Percentiles rank a stretch among this genome's conserved stretches.
These are phyloP conservation scores for Penicillium sumatraense DNA, from an alignment of 2,329 filamentous ascomycete genomes.

Conservation along the genomic window DNA sequence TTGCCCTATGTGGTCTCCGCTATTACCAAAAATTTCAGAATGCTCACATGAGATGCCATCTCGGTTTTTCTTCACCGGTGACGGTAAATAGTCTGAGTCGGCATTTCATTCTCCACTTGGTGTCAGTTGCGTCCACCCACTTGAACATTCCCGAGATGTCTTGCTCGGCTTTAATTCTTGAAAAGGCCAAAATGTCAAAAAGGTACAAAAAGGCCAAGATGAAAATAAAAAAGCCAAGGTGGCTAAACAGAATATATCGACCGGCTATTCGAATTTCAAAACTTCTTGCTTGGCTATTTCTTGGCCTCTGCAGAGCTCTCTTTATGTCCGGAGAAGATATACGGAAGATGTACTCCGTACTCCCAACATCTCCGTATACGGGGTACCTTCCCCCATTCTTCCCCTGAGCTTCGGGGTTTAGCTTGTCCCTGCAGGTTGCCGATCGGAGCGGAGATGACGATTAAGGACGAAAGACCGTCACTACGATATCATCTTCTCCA, in stretches of 20 bases:
- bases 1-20: neutral
- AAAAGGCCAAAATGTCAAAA: neutral
- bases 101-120: conserved; percentile 10
- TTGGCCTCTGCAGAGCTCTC: neutral
- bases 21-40: neutral
- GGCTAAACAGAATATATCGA: neutral
- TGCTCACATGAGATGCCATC: neutral
- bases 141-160: neutral
- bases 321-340: no score
- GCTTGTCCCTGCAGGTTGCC: neutral
- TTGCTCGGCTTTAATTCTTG: neutral
- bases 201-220: neutral
- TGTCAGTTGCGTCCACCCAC: neutral
- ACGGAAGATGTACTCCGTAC: no score
- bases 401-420: neutral
- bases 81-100: conserved; percentile 8
- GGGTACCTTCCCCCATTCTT: neutral
- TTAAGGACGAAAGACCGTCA: neutral
- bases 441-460: conserved; percentile 2
- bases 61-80: conserved; percentile 6
- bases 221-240: conserved; percentile 1
- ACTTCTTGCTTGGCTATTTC: conserved; percentile 1
- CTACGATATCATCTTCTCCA: neutral
- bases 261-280: conserved; percentile 4
- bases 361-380: neutral